Base-by-base conservation (phyloP, 2,329 filamentous ascomycete genomes). In the Gliomastix tumulicola region DNA sequence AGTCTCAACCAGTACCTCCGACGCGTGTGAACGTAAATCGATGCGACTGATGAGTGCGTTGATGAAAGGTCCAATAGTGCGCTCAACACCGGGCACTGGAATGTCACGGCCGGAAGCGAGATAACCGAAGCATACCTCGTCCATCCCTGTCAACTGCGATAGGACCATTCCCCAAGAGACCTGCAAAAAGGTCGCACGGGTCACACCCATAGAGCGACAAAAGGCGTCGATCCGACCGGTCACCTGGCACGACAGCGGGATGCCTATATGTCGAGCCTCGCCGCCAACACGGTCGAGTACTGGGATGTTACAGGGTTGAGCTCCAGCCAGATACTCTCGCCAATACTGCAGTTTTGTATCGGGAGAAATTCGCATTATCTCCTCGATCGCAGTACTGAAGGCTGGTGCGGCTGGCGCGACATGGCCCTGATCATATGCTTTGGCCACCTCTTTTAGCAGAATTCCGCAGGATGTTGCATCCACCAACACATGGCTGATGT, bases 121-220 rank as follows among this genome's bases (percentile, higher is more conserved):
- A 37, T 73, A 69, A 3, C 70, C 71, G 39, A 74, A 75, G 19
- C 65, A 67, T 1, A 74, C 59, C 35, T 72, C 66, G 5, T 57
- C 56, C 23, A 27, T 27, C 12, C 23, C 15, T 27, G 23, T 27
- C 15, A 27, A 15, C 12, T 27, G 15, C 12, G 23, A 27, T 5
- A 27, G 23, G 15, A 15, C 6, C 23, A 27, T 27, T 27, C 12
- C 23, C 23, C 23, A 27, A 27, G 23, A 27, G 23, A 27, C 23
- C 15, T 27, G 23, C 15, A 27, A 12, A 6, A 27, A 27, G 12
- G 23, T 27, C 23, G 23, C 12, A 15, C 23, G 23, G 15, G 23
- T 27, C 12, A 27, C 15, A 15, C 15, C 23, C 15, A 11, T 11
- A 27, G 4, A 5, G 12, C 15, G 23, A 15, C 23, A 27, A 15